phyloP scores from a whole-genome alignment of 2,329 filamentous ascomycete genomes.

The Albophoma yamanashiensis region DNA sequence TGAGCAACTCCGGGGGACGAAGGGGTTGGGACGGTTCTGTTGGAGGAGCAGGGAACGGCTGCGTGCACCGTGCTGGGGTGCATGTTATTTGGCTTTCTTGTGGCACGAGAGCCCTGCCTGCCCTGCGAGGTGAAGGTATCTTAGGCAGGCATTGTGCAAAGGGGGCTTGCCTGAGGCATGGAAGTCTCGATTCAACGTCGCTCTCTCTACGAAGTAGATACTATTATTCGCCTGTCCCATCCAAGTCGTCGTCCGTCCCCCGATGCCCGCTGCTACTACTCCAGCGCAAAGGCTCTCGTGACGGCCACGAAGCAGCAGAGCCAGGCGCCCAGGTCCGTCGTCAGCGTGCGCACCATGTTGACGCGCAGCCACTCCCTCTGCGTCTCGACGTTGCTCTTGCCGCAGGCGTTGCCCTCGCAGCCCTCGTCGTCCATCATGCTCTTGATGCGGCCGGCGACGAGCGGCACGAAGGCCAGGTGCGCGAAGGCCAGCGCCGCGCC shows the following conservation, averaged over 20 bases:
- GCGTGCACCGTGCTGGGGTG: not conserved
- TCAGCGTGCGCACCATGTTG: conserved; percentile 20
- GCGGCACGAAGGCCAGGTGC: conserved; percentile 22
- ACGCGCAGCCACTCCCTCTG: conserved; percentile 19
- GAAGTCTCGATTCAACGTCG: not conserved
- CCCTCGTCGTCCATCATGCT: conserved; percentile 16
- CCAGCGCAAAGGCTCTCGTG: conserved; percentile 2
- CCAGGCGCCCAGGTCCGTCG: conserved; percentile 23
- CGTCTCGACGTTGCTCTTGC: conserved; percentile 16
- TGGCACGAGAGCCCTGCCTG: not conserved
- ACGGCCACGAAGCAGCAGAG: conserved; percentile 17
- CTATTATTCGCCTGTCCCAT: too few relatives aligned
- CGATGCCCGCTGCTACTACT: not conserved
- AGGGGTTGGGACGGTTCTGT: not conserved
- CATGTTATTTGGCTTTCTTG: not conserved
- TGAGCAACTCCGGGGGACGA: too few relatives aligned
- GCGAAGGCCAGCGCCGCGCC: conserved; percentile 18
- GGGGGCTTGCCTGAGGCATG: not conserved
- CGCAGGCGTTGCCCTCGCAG: conserved; percentile 4
- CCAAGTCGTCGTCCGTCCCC: too few relatives aligned
- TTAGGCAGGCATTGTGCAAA: not conserved
- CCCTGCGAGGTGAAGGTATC: too few relatives aligned
- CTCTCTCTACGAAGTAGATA: too few relatives aligned
- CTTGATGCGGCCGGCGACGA: conserved; percentile 19
- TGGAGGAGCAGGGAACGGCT: not conserved